Evolutionary conservation across 129 eudicot genomes (phyloP).

Genomic region (Tagetes erecta): DNA sequence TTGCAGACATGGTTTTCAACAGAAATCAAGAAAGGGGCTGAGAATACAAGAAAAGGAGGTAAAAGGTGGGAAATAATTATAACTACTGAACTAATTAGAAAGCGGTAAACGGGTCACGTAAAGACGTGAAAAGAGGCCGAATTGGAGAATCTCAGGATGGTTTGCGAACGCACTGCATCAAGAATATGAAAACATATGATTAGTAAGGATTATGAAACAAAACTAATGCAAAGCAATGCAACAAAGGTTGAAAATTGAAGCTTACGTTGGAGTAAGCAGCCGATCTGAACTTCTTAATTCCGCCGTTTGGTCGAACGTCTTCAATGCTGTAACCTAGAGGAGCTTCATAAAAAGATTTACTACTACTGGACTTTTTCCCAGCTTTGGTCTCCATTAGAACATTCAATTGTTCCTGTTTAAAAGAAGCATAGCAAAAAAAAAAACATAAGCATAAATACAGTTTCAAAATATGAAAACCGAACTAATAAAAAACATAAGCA

Average conservation of each 20-base stretch:
- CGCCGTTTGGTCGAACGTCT: slow-evolving; percentile 99
- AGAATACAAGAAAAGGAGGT: slow-evolving; percentile 68
- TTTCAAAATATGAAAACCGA: background rate
- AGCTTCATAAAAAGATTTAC: slow-evolving; percentile 81
- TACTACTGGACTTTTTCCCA: slow-evolving; percentile 97
- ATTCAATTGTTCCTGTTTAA: slow-evolving; percentile 54
- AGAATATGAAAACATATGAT: slow-evolving; percentile 8
- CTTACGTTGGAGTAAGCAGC: slow-evolving; percentile 99
- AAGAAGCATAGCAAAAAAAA: background rate
- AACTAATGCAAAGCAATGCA: background rate
- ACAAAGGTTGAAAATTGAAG: background rate
- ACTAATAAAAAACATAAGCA: background rate
- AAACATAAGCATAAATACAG: background rate
- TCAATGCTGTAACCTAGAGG: slow-evolving; percentile 99
- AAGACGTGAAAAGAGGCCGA: slow-evolving; percentile 39
- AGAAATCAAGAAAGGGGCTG: slow-evolving; percentile 24
- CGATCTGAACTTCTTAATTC: slow-evolving; percentile 95
- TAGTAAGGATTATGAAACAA: background rate
- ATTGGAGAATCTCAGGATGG: slow-evolving; percentile 81
- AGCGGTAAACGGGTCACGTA: slow-evolving; percentile 56
- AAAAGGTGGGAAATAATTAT: slow-evolving; percentile 23
- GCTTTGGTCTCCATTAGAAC: slow-evolving; percentile 95
- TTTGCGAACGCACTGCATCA: slow-evolving; percentile 98
- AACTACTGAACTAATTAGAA: slow-evolving; percentile 37
- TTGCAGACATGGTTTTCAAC: slow-evolving; percentile 61